These are phyloP conservation scores for Plasmodium berghei DNA, from an alignment of 169 alveolate species.

Conservation along the genomic window DNA sequence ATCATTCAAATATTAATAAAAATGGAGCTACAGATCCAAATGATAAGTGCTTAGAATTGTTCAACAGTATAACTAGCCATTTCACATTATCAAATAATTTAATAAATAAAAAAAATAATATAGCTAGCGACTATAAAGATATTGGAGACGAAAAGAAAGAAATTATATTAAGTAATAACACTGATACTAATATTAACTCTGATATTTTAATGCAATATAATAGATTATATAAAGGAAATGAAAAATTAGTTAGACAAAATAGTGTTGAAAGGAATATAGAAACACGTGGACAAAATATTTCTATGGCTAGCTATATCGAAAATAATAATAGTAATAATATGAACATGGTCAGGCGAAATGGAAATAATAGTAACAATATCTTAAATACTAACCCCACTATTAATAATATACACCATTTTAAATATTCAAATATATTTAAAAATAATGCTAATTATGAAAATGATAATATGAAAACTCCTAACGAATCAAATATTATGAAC, in stretches of 20 bases:
- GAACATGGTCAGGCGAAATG: not conserved
- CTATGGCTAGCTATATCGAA: not conserved
- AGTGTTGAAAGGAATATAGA: not conserved
- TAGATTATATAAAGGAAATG: not conserved
- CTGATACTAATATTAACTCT: slow-evolving; percentile 10
- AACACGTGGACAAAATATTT: not conserved
- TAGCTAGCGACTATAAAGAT: slow-evolving; percentile 11
- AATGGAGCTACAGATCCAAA: not conserved
- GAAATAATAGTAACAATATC: not conserved
- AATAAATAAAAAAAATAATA: slow-evolving; percentile 16
- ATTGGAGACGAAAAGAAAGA: slow-evolving; percentile 7
- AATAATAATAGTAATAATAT: not conserved
- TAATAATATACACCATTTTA: not conserved
- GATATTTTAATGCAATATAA: slow-evolving; percentile 6
- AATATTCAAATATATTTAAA: slow-evolving; percentile 14
- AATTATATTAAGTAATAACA: slow-evolving; percentile 7
- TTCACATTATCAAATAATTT: slow-evolving; percentile 9
- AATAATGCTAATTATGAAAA: not conserved
- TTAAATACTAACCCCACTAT: not conserved
- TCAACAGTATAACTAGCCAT: slow-evolving; percentile 1
- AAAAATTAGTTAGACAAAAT: too few species aligned
- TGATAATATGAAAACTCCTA: slow-evolving; percentile 22
- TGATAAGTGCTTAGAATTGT: slow-evolving; percentile 3
- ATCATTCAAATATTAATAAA: not conserved
- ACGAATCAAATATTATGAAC: slow-evolving; percentile 44